Percentiles rank a stretch among this genome's conserved stretches.
phyloP scores from a whole-genome alignment of 2,329 filamentous ascomycete species.

The Orbilia brochopaga region DNA sequence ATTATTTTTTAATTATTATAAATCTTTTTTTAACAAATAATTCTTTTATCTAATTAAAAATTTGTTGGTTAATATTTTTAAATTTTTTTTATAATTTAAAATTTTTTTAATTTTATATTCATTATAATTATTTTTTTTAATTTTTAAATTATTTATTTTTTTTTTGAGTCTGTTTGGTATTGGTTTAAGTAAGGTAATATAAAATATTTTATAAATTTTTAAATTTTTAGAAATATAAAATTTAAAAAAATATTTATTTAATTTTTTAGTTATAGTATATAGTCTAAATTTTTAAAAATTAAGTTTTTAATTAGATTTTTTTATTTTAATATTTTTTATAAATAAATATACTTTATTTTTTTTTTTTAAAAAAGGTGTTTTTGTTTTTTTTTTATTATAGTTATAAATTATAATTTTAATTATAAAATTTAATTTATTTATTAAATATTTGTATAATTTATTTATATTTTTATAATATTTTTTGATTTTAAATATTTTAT shows the following conservation, averaged over 20 bases:
- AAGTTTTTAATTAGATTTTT: neutral
- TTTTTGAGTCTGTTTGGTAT: neutral
- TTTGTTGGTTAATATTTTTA: neutral
- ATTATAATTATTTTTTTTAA: slow-evolving; percentile 1
- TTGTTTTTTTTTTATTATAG: neutral
- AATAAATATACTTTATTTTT: neutral
- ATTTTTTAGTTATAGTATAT: slow-evolving; percentile 1
- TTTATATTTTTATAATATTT: neutral
- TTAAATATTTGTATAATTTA: neutral
- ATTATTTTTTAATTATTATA: neutral
- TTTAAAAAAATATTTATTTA: slow-evolving; percentile 3
- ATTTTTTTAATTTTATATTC: neutral
- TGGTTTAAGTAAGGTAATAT: neutral
- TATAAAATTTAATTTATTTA: neutral
- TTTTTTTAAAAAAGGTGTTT: neutral
- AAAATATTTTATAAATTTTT: neutral
- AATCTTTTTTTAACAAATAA: neutral
- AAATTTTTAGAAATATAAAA: neutral
- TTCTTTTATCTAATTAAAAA: neutral
- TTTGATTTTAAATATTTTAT: neutral
- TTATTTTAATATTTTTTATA: slow-evolving; percentile 6
- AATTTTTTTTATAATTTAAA: neutral
- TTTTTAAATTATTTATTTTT: neutral
- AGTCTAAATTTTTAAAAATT: slow-evolving; percentile 2
- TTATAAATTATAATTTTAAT: neutral